phyloP scores from a whole-genome alignment of 441 rosid species.

The Manihot esculenta region DNA sequence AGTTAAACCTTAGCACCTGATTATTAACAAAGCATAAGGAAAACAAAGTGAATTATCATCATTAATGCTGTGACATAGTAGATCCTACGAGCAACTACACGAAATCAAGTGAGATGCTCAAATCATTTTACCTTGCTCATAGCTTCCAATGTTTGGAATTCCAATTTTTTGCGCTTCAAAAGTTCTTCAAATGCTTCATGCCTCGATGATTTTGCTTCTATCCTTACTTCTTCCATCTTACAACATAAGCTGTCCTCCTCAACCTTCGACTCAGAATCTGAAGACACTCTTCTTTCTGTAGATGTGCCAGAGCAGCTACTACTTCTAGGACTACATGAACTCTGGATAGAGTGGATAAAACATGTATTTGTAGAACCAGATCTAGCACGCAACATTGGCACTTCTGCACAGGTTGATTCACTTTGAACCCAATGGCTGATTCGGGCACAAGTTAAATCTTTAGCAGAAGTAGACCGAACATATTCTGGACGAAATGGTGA shows the following conservation, averaged over 20 bases:
- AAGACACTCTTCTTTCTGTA: constrained; percentile 35
- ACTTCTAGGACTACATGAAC: constrained; percentile 29
- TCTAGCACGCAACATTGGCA: constrained; percentile 14
- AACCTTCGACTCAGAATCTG: constrained; percentile 35
- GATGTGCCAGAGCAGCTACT: constrained; percentile 24
- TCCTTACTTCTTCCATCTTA: constrained; percentile 31
- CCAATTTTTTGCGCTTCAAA: constrained; percentile 37
- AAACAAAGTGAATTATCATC: background rate
- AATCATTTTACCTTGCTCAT: constrained; percentile 47
- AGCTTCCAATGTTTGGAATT: constrained; percentile 44
- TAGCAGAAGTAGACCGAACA: constrained; percentile 30
- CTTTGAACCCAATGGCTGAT: constrained; percentile 31
- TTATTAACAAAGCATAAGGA: background rate
- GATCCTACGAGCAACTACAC: constrained; percentile 1
- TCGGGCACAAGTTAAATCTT: constrained; percentile 23
- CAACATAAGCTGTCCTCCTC: constrained; percentile 33
- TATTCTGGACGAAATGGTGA: constrained; percentile 17
- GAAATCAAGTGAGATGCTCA: constrained; percentile 5
- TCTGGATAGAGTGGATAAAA: constrained; percentile 18
- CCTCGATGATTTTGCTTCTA: constrained; percentile 37
- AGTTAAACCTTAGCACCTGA: background rate
- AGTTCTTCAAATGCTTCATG: constrained; percentile 35
- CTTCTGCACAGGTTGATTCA: constrained; percentile 25
- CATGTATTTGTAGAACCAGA: constrained; percentile 26
- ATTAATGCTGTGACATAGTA: background rate